Evolutionary conservation across 1,284 basidiomycete genomes (phyloP).

Genomic region (Marasmius fiardii): DNA sequence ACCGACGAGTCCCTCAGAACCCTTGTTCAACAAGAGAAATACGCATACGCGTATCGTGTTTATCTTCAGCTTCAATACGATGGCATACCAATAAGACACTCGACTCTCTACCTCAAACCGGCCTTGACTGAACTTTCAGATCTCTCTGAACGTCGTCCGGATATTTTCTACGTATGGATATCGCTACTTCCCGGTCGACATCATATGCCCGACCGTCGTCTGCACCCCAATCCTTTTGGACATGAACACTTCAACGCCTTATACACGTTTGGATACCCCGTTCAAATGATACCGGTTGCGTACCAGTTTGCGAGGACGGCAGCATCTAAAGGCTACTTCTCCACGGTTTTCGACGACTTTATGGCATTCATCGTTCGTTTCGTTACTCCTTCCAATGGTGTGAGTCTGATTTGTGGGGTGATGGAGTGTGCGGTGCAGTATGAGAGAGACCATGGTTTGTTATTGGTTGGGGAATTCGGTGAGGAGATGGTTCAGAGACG

Average conservation of each 20-base stretch:
- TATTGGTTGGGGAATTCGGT: not conserved
- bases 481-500: not conserved
- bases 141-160: not conserved
- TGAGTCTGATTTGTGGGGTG: not conserved
- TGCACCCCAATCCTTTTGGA: not conserved
- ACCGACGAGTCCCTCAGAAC: not conserved
- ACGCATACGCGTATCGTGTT: not conserved
- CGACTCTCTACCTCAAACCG: not conserved
- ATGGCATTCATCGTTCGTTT: not conserved
- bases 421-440: not conserved
- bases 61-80: not conserved
- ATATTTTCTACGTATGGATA: not conserved
- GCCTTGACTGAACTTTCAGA: not conserved
- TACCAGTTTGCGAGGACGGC: not conserved
- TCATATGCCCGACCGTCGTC: not conserved
- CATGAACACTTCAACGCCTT: not conserved
- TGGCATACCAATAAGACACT: not conserved
- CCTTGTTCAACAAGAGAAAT: not conserved
- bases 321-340: not conserved
- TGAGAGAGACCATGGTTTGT: not conserved
- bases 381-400: not conserved
- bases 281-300: not conserved
- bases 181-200: not conserved
- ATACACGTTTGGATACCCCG: not conserved
- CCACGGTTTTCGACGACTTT: not conserved